phyloP scores from a whole-genome alignment of 2,329 filamentous ascomycete genomes.

The Chaetomiaceae sp. region DNA sequence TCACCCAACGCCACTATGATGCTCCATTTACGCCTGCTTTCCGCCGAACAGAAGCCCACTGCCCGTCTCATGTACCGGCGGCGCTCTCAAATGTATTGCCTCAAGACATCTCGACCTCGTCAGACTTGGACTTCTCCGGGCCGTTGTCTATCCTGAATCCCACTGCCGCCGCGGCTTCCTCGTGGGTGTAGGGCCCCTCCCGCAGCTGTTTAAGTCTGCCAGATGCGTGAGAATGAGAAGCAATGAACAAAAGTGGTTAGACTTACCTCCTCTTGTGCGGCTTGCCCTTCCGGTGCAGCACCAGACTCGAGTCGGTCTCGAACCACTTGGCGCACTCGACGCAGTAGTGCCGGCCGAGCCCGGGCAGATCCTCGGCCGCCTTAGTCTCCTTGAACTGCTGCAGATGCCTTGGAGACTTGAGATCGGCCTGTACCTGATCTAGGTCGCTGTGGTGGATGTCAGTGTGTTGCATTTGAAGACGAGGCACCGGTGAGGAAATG shows the following conservation, averaged over 20 bases:
- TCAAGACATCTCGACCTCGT: conserved; percentile 37
- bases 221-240: background rate
- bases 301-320: conserved; percentile 72
- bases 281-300: conserved; percentile 75
- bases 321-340: conserved; percentile 95
- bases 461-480: too few species aligned
- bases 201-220: conserved; percentile 70
- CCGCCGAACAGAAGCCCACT: background rate
- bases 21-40: background rate
- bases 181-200: conserved; percentile 81
- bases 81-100: background rate
- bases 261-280: conserved; percentile 82
- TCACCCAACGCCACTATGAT: conserved; percentile 10
- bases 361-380: conserved; percentile 78
- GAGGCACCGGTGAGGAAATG: too few species aligned
- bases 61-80: too few species aligned
- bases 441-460: conserved; percentile 60
- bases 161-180: conserved; percentile 74
- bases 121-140: conserved; percentile 36
- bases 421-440: conserved; percentile 84
- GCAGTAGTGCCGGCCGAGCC: conserved; percentile 80
- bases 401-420: conserved; percentile 73
- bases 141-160: conserved; percentile 67
- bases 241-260: background rate
- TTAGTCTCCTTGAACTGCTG: conserved; percentile 72